Evolutionary conservation across 2,329 filamentous ascomycete genomes (phyloP).

Genomic region (Aspergillus jensenii): DNA sequence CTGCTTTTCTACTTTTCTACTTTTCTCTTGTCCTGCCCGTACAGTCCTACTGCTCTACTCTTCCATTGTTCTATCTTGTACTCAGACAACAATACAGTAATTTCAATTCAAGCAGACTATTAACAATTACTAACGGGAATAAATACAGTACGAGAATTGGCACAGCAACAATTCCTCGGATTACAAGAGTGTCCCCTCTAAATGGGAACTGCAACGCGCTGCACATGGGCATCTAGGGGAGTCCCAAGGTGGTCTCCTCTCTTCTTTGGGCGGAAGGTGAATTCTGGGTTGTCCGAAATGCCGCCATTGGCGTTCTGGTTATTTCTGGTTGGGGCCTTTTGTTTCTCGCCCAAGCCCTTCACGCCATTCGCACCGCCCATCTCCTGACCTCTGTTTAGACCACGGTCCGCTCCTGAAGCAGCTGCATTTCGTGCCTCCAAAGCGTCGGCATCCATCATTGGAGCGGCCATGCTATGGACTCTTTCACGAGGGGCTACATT

Average conservation of each 20-base stretch:
- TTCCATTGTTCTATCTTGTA: too few species aligned
- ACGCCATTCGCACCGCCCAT: not conserved
- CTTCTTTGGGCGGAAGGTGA: not conserved
- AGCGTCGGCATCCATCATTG: constrained; percentile 7
- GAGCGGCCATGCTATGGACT: constrained; percentile 7
- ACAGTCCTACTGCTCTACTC: too few species aligned
- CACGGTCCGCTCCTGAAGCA: not conserved
- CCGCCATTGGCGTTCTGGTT: constrained; percentile 3
- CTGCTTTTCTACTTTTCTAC: too few species aligned
- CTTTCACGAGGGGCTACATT: not conserved
- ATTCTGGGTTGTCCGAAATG: not conserved
- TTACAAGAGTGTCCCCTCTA: not conserved
- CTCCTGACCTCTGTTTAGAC: not conserved
- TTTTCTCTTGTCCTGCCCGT: too few species aligned
- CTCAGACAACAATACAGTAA: not conserved
- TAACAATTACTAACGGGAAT: not conserved
- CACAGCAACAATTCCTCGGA: not conserved
- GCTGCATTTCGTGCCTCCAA: not conserved
- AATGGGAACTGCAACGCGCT: constrained; percentile 17
- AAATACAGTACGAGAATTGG: not conserved
- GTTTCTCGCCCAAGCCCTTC: not conserved
- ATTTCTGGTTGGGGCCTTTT: not conserved
- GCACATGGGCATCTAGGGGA: constrained; percentile 7
- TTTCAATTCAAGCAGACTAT: not conserved
- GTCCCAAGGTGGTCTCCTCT: not conserved